Base-by-base conservation (phyloP, 192 early-diverging fungal species). In the Cetraspora pellucida region DNA sequence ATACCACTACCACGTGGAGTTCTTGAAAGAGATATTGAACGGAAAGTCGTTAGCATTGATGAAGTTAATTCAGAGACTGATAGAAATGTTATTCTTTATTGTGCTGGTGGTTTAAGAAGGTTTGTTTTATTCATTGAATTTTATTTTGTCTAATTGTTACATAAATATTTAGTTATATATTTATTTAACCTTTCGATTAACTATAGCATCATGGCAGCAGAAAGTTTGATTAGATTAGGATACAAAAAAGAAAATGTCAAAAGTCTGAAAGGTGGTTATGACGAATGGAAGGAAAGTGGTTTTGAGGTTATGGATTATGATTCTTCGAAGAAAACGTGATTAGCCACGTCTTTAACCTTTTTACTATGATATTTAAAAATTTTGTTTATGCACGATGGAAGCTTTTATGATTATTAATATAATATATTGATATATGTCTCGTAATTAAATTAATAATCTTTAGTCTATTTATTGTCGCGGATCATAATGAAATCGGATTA, bases 201-300 rank as follows among this genome's bases (percentile, higher is more conserved):
- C 30, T 63, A 17, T 19, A 85, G 84, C 50, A 67, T 86, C 21
- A 72, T 88, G 63, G 85, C 87, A 1, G 87, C 87, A 13, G 84
- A 85, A 74, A 80, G 81, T 55, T 58, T 88, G 54, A 73, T 85
- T n/a, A 66, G 85, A 14, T 57, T 88, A 23, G 87, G 87, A 1
- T 88, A 88, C 58, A 60, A 54, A 14, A 75, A 77, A 58, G 70
- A 75, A 21, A 67, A 71, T n/a, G 69, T 88, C 19, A 81, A 71
- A 67, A 88, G 83, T 58, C 61, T 88, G 27, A 68, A 75, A 31
- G 87, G 83, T n/a, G 87, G 87, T 11, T 85, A 85, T 75, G 83
- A 85, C 49, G 77, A 80, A 11, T 88, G 87, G 87, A 66, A 80
- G 50, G 80, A 88, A 65, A 75, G 68, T 57, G 87, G 87, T 16